Base-by-base conservation (phyloP, 345 rosid species). In the Raphanus raphanistrum region DNA sequence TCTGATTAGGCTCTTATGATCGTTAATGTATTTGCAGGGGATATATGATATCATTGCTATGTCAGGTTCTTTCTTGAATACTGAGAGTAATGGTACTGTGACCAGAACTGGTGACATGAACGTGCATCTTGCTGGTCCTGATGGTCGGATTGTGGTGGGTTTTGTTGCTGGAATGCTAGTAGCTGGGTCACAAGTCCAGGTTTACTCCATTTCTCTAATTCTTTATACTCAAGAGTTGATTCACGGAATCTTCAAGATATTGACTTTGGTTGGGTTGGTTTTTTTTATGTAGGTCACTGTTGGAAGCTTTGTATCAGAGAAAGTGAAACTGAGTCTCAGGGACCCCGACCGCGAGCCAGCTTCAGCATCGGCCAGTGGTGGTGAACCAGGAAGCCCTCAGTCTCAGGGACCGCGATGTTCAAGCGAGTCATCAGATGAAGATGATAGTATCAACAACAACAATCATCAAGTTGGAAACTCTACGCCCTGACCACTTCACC, bases 341-440 rank as follows among this genome's bases (percentile, higher is more conserved):
- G 21, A 21, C 21, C 21, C 21, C 21, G 21, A 21, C 3, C 80
- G 92, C 0, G 93, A 84, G 63, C 81, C 89, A 8, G 86, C 91
- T 41, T 41, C 48, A 41, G 48, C 48, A 32, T 79, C 84, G 55
- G 73, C 88, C 29, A 88, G 87, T 59, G 48, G 4, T 41, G 48
- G 48, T 10, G 48, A 13, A 45, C 15, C 52, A 45, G 52, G 15
- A 12, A 45, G 93, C 76, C 90, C 97, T 71, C 82, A 89, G 9
- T 87, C 97, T 43, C 90, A 85, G 54, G 97, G 91, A 68, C 87
- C 76, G 58, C 82, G 60, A 66, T 69, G 60, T 11, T 87, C 97
- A 6, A 92, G 93, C 4, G 93, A 88, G 32, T 88, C 98, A n/a
- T 95, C 97, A 3, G 97, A 90, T 17, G 93, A 88, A 35, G 86